A percentile compares a stretch with the other conserved stretches of the same genome.
phyloP scores from a whole-genome alignment of 495 filamentous ascomycete species.

The Penicillium waksmanii region DNA sequence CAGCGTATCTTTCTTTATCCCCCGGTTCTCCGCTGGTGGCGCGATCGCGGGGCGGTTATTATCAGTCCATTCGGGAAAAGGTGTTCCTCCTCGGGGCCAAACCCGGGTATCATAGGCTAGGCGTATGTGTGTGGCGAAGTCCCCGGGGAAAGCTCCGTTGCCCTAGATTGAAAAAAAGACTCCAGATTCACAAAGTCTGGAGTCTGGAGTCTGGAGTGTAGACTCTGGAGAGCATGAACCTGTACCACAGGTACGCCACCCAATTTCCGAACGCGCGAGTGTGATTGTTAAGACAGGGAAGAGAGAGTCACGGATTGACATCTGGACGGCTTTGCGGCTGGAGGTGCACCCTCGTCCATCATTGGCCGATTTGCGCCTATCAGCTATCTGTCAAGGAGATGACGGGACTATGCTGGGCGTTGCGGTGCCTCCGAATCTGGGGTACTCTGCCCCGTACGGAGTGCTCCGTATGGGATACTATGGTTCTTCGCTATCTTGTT shows the following conservation, averaged over 20 bases:
- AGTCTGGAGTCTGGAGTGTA: conserved; percentile 1
- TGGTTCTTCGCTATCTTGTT: not conserved
- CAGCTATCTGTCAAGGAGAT: conserved; percentile 11
- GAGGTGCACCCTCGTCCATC: conserved; percentile 24
- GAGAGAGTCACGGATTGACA: conserved; percentile 4
- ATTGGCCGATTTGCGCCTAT: conserved; percentile 33
- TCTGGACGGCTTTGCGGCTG: conserved; percentile 29
- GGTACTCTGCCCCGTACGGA: conserved; percentile 3
- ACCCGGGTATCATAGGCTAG: not conserved
- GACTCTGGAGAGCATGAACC: conserved; percentile 17
- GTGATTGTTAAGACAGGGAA: not conserved
- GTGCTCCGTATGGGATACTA: not conserved
- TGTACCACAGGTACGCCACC: conserved; percentile 12
- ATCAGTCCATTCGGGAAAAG: conserved; percentile 1
- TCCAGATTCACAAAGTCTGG: not conserved
- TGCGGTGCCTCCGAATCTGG: conserved; percentile 14
- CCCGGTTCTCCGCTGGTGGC: conserved; percentile 1
- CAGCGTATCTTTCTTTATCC: conserved; percentile 39
- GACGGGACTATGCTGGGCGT: conserved; percentile 1
- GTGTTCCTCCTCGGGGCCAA: not conserved
- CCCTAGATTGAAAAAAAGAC: conserved; percentile 1
- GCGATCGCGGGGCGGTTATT: conserved; percentile 5
- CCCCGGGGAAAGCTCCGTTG: not conserved
- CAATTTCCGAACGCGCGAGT: not conserved
- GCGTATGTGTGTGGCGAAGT: not conserved